phyloP scores from a whole-genome alignment of 208 protist species.

The Vickermania ingenoplastis region DNA sequence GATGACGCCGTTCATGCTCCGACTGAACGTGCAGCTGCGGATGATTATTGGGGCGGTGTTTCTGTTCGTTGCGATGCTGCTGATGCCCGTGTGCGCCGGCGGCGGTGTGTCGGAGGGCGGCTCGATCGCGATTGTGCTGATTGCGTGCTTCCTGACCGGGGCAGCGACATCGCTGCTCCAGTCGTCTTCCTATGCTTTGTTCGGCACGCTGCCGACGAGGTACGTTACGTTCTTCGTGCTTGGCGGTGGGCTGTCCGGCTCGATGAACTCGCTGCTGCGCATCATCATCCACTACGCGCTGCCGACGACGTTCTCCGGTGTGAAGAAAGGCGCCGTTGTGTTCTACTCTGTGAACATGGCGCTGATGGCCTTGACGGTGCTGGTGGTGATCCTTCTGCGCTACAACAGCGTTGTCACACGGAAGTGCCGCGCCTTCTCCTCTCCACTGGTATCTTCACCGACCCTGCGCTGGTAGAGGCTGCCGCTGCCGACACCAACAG shows the following conservation, averaged over 20 bases:
- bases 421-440: slow-evolving; percentile 15
- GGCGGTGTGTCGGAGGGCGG: slow-evolving; percentile 18
- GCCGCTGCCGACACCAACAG: slow-evolving; percentile 6
- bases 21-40: slow-evolving; percentile 20
- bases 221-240: slow-evolving; percentile 31
- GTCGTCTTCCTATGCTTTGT: slow-evolving; percentile 23
- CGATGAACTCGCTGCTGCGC: slow-evolving; percentile 28
- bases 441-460: too few relatives aligned
- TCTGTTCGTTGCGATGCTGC: slow-evolving; percentile 19
- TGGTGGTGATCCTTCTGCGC: slow-evolving; percentile 15
- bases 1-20: slow-evolving; percentile 24
- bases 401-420: slow-evolving; percentile 18
- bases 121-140: slow-evolving; percentile 22
- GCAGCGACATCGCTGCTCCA: slow-evolving; percentile 18
- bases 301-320: slow-evolving; percentile 21
- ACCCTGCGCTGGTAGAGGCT: too few relatives aligned
- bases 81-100: slow-evolving; percentile 21
- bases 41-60: slow-evolving; percentile 19
- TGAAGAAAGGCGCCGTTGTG: slow-evolving; percentile 32
- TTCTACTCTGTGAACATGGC: slow-evolving; percentile 31
- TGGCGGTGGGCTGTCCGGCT: slow-evolving; percentile 29
- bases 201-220: slow-evolving; percentile 19
- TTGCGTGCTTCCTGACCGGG: slow-evolving; percentile 18
- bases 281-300: slow-evolving; percentile 26
- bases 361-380: slow-evolving; percentile 22